These are phyloP conservation scores for Inonotus obliquus DNA, from an alignment of 1,284 basidiomycete species.

Conservation along the genomic window DNA sequence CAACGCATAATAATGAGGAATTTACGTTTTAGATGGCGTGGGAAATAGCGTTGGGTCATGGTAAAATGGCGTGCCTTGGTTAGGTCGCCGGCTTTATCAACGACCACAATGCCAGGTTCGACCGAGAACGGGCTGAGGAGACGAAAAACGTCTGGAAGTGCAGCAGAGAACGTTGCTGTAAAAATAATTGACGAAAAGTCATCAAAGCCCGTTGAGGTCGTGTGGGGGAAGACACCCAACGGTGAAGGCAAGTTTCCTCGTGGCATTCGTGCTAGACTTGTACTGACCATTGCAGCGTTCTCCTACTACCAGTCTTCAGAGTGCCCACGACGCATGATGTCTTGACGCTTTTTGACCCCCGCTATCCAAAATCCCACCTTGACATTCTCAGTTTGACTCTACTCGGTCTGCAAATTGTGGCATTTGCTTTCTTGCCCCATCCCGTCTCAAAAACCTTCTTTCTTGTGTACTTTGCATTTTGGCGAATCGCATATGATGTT, in stretches of 20 bases:
- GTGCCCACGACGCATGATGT: conserved; percentile 97
- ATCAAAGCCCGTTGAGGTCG: conserved; percentile 49
- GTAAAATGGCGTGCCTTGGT: background rate
- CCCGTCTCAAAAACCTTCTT: conserved; percentile 63
- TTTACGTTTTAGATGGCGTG: conserved; percentile 4
- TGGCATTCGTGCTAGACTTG: background rate
- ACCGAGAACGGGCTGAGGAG: conserved; percentile 13
- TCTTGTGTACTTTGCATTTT: conserved; percentile 86
- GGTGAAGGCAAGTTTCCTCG: conserved; percentile 61
- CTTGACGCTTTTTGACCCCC: conserved; percentile 86
- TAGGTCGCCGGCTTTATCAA: background rate
- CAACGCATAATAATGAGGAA: background rate
- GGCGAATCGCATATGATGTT: conserved; percentile 88
- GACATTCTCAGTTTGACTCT: conserved; percentile 84
- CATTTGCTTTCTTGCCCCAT: conserved; percentile 69
- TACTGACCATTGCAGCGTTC: background rate
- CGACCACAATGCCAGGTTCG: conserved; percentile 1
- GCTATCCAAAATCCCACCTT: conserved; percentile 86
- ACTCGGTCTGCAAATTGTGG: conserved; percentile 71
- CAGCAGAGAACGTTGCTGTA: background rate
- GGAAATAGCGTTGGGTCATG: background rate
- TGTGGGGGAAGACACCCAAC: conserved; percentile 83
- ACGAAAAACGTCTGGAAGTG: conserved; percentile 5
- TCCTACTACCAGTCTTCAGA: conserved; percentile 70
- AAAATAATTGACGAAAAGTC: conserved; percentile 7